Evolutionary conservation across 148 eudicot genomes (phyloP).

Genomic region (Fagopyrum homotropicum): DNA sequence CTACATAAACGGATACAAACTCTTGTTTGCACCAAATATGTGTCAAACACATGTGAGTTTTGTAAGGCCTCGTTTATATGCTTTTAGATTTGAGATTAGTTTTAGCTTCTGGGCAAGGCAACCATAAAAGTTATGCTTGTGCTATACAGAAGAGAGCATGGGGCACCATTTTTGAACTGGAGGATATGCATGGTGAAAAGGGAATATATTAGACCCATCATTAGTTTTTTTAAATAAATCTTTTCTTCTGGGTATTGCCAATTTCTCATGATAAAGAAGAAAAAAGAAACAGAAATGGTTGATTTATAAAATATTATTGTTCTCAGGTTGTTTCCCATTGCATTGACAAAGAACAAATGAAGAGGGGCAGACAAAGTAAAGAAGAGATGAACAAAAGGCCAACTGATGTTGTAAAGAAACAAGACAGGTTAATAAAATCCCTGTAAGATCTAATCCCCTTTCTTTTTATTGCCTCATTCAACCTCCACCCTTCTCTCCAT

Average conservation of each 20-base stretch:
- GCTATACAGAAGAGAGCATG: slow-evolving; percentile 10
- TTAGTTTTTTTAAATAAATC: background rate
- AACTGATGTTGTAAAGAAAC: slow-evolving; percentile 16
- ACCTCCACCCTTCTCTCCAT: slow-evolving; percentile 21
- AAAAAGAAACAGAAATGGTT: slow-evolving; percentile 13
- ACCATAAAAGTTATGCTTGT: background rate
- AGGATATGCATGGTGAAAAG: slow-evolving; percentile 10
- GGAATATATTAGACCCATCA: slow-evolving; percentile 6
- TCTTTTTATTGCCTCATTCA: slow-evolving; percentile 13
- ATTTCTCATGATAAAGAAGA: background rate
- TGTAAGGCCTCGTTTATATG: background rate
- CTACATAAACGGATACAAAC: background rate
- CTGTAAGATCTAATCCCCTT: slow-evolving; percentile 15
- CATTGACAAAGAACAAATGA: slow-evolving; percentile 44
- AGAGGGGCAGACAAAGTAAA: slow-evolving; percentile 1
- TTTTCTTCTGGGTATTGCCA: slow-evolving; percentile 11
- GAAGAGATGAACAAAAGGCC: slow-evolving; percentile 15
- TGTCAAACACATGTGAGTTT: background rate
- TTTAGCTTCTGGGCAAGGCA: background rate
- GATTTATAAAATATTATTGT: slow-evolving; percentile 22
- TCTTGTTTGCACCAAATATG: slow-evolving; percentile 14
- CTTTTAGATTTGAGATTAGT: background rate
- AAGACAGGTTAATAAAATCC: slow-evolving; percentile 17
- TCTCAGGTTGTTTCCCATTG: slow-evolving; percentile 44
- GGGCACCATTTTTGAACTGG: background rate